Evolutionary conservation across 202 grass and related monocot species (phyloP).

Genomic region (Musa balbisiana): DNA sequence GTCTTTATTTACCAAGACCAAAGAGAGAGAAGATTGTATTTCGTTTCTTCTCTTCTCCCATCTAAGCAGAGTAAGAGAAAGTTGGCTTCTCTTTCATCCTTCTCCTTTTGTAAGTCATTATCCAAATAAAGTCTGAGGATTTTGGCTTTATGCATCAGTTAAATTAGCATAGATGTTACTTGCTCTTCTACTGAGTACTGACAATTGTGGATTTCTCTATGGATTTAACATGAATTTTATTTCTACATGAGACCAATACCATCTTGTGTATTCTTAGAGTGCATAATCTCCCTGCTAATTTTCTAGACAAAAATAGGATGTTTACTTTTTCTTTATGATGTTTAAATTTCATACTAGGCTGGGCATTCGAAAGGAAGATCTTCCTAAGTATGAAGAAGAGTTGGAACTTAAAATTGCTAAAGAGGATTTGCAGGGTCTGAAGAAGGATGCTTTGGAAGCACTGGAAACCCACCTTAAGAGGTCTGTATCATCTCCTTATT

Average conservation of each 20-base stretch:
- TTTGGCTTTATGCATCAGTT: no score
- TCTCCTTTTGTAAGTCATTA: no score
- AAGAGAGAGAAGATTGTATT: no score
- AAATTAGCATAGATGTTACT: no score
- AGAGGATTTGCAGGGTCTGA: conserved; percentile 53
- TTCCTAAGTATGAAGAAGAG: conserved; percentile 77
- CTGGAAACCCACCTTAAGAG: conserved; percentile 89
- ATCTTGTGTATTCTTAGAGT: not conserved
- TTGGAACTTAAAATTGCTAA: conserved; percentile 80
- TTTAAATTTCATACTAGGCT: conserved; percentile 43
- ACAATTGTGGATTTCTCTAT: not conserved
- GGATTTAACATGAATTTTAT: no score
- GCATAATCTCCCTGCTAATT: not conserved
- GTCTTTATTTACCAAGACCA: no score
- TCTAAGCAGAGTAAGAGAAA: no score
- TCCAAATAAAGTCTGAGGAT: no score
- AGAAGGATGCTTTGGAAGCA: conserved; percentile 73
- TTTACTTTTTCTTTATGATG: conserved; percentile 20
- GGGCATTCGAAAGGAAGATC: conserved; percentile 68
- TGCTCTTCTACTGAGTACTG: not conserved
- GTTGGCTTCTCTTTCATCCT: no score
- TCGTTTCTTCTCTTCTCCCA: no score
- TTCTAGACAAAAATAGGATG: conserved; percentile 1
- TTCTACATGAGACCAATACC: not conserved
- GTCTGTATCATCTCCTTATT: conserved; percentile 21